Evolutionary conservation across 768 basidiomycete genomes (phyloP).

Genomic region (Sistotremastrum niveocremeum): DNA sequence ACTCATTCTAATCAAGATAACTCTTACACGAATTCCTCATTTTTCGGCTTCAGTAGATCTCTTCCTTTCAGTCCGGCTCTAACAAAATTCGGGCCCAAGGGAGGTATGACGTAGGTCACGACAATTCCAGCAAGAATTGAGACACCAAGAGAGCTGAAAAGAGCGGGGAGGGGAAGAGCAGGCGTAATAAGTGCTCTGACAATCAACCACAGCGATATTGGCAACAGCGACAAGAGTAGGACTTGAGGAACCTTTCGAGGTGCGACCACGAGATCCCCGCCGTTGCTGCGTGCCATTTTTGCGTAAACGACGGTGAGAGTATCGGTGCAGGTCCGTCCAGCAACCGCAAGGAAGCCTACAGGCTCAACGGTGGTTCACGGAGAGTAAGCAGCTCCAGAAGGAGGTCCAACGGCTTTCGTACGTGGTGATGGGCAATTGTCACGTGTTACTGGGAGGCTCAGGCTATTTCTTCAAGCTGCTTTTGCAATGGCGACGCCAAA

Average conservation of each 20-base stretch:
- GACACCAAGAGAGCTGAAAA: conserved; percentile 74
- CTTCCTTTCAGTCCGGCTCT: conserved; percentile 71
- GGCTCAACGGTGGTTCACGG: no score
- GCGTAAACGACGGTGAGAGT: no score
- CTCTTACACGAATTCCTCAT: conserved; percentile 44
- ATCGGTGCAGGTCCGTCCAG: no score
- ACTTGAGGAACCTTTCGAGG: conserved; percentile 40
- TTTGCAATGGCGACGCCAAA: no score
- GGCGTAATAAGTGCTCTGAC: conserved; percentile 60
- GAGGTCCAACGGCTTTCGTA: no score
- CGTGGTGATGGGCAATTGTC: no score
- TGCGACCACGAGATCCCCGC: no score
- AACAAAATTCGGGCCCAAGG: conserved; percentile 67
- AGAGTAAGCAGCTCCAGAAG: no score
- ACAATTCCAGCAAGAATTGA: conserved; percentile 71
- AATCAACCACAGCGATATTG: conserved; percentile 62
- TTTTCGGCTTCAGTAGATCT: conserved; percentile 77
- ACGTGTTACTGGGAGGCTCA: no score
- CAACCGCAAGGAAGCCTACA: no score
- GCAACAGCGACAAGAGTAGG: conserved; percentile 45
- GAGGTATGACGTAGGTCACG: conserved; percentile 69
- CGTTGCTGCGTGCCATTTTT: no score
- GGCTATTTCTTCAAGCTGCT: no score
- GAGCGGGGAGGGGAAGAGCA: conserved; percentile 49
- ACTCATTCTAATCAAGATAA: neutral